Conservation (phyloP, 371 early-diverging fungal species). For the Apophysomyces trapeziformis region DNA sequence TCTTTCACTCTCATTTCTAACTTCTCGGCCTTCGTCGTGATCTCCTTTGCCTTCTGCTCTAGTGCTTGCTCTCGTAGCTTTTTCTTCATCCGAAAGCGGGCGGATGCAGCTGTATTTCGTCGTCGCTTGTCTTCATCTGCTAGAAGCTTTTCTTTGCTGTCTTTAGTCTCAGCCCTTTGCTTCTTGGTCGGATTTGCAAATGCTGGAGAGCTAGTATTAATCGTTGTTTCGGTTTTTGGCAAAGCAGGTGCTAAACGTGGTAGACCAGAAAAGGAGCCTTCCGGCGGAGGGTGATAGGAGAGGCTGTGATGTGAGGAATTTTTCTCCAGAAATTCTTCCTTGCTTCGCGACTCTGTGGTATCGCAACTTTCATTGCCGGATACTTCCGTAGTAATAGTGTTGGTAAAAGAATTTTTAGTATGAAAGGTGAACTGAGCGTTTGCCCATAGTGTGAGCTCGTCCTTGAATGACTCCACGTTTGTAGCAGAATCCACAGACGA, state of each 20-base stretch:
- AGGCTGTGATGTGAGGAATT: neutral
- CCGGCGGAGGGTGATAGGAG: neutral
- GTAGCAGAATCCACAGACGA: conserved; percentile 45
- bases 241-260: conserved; percentile 2
- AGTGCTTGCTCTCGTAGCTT: conserved; percentile 81
- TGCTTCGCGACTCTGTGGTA: neutral
- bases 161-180: neutral
- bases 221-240: neutral
- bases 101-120: conserved; percentile 92
- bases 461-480: conserved; percentile 18
- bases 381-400: conserved; percentile 26
- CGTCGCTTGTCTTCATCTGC: conserved; percentile 83
- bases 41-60: conserved; percentile 76
- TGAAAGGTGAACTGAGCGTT: conserved; percentile 66
- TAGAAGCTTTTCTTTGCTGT: conserved; percentile 1
- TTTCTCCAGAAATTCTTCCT: neutral
- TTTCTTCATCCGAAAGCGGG: conserved; percentile 91
- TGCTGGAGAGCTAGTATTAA: neutral
- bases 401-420: conserved; percentile 40
- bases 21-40: conserved; percentile 70
- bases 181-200: neutral
- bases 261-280: neutral
- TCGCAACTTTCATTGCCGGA: neutral
- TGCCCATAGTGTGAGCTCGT: conserved; percentile 64
- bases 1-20: conserved; percentile 75